These are phyloP conservation scores for Xylariaceae sp. DNA, from an alignment of 2,329 filamentous ascomycete genomes.

Conservation along the genomic window DNA sequence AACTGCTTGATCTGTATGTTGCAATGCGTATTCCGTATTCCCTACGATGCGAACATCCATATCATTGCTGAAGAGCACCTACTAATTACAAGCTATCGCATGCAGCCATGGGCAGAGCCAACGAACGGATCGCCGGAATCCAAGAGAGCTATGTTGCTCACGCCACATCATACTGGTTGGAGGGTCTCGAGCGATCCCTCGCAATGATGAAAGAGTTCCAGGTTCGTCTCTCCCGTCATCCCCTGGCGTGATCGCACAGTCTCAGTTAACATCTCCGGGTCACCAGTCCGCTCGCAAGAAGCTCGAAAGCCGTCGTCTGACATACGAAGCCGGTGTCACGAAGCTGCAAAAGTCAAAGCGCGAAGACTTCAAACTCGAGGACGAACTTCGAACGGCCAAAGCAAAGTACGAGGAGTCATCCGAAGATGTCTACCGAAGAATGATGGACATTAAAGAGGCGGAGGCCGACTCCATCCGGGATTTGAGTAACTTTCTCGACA, in stretches of 20 bases:
- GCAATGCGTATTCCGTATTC: no score
- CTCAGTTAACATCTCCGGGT: slow-evolving; percentile 14
- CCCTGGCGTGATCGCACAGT: not conserved
- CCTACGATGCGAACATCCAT: no score
- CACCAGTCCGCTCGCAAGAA: slow-evolving; percentile 73
- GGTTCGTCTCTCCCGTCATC: slow-evolving; percentile 44
- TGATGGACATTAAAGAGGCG: slow-evolving; percentile 94
- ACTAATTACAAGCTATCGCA: slow-evolving; percentile 7
- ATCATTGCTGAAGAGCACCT: not conserved
- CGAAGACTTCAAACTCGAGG: slow-evolving; percentile 88
- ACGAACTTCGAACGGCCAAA: slow-evolving; percentile 84
- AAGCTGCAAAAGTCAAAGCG: slow-evolving; percentile 93
- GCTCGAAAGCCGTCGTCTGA: slow-evolving; percentile 81
- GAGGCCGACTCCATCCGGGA: slow-evolving; percentile 79
- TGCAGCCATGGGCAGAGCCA: slow-evolving; percentile 70
- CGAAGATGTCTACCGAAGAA: slow-evolving; percentile 84
- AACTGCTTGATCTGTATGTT: slow-evolving; percentile 69
- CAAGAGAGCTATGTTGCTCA: slow-evolving; percentile 78
- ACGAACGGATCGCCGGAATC: slow-evolving; percentile 78
- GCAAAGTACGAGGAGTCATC: slow-evolving; percentile 94
- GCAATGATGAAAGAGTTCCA: slow-evolving; percentile 98
- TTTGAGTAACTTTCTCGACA: slow-evolving; percentile 75
- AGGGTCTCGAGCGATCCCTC: slow-evolving; percentile 82
- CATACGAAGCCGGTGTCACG: slow-evolving; percentile 81
- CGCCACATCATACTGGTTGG: slow-evolving; percentile 78